Conservation (phyloP, 345 rosid species). For the Aethionema arabicum region DNA sequence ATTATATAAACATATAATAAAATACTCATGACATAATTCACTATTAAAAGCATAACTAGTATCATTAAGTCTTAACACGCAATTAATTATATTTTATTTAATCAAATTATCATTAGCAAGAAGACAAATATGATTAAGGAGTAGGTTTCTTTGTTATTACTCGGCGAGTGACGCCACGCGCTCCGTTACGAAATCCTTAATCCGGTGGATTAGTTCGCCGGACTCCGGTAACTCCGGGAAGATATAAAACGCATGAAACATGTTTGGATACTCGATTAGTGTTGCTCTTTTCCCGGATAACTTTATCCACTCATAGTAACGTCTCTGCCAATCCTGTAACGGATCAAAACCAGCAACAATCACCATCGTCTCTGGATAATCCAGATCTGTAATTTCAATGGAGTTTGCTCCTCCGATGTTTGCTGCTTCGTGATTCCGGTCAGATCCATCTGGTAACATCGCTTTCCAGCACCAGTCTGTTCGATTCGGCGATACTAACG, state of each 20-base stretch:
- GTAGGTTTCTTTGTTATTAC: background rate
- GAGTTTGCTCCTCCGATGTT: conserved; percentile 52
- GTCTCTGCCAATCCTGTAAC: conserved; percentile 74
- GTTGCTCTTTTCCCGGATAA: conserved; percentile 58
- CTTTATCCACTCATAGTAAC: conserved; percentile 65
- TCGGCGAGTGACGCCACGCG: conserved; percentile 33
- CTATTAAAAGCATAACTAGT: too few relatives aligned
- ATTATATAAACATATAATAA: too few relatives aligned
- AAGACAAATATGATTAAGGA: background rate
- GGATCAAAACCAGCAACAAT: conserved; percentile 66
- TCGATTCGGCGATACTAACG: conserved; percentile 45
- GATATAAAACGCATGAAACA: conserved; percentile 76
- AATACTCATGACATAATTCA: too few relatives aligned
- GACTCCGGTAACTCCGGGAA: conserved; percentile 70
- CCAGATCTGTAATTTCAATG: conserved; percentile 42
- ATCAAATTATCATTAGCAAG: too few relatives aligned
- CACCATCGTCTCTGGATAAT: conserved; percentile 58
- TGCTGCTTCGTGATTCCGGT: conserved; percentile 53
- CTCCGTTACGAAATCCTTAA: conserved; percentile 51
- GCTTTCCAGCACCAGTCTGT: conserved; percentile 62
- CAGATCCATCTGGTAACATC: conserved; percentile 55
- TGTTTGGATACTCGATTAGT: conserved; percentile 65
- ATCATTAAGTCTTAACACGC: too few relatives aligned
- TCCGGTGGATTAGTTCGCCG: conserved; percentile 40
- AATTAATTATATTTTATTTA: too few relatives aligned